Evolutionary conservation across 257 asterid species (phyloP).

Genomic region (Solanum pinnatisectum): DNA sequence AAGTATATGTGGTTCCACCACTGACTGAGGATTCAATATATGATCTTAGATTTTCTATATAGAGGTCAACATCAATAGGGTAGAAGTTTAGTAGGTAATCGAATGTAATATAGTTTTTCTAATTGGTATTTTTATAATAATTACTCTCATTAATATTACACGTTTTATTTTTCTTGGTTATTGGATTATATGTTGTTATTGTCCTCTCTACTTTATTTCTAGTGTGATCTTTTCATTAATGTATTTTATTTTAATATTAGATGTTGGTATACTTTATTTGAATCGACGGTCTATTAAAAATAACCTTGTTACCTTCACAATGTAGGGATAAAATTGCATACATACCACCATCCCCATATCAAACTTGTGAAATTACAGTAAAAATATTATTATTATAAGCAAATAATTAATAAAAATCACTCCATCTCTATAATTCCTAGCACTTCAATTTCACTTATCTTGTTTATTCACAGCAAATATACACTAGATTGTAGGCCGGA

Average conservation of each 20-base stretch:
- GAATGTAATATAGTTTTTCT: background rate
- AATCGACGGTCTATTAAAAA: no score
- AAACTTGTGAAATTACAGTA: no score
- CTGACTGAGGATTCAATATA: background rate
- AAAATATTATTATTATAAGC: no score
- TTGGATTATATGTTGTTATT: background rate
- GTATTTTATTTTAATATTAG: no score
- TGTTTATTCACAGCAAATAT: background rate
- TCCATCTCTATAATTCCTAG: background rate
- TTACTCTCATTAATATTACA: background rate
- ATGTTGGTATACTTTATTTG: background rate
- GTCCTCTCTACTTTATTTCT: no score
- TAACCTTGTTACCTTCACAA: no score
- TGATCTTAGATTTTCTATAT: background rate
- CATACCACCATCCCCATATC: no score
- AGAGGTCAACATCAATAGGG: background rate
- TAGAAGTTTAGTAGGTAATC: background rate
- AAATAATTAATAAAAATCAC: no score
- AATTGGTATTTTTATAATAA: background rate
- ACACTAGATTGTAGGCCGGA: background rate
- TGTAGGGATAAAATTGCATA: background rate
- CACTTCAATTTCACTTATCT: background rate
- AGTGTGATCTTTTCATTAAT: no score
- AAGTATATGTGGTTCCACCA: no score
- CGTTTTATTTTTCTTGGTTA: background rate